Conservation (phyloP, 768 basidiomycete species). For the Pisolithus orientalis region DNA sequence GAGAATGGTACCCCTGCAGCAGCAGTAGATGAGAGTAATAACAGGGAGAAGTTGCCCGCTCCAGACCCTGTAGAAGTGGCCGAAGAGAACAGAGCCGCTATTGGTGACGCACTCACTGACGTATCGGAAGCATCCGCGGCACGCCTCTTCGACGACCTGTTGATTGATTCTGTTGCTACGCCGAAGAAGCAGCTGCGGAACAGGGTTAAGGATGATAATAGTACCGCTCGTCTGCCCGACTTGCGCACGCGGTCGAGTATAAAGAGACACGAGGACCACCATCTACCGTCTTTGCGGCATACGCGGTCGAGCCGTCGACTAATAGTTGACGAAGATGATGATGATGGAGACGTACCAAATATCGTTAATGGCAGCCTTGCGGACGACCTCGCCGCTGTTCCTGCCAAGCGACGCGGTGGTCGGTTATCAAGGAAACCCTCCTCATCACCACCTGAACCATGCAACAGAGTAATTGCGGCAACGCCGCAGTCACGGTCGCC, state of each 20-base stretch:
- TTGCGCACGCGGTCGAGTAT: constrained; percentile 10
- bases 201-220: constrained; percentile 9
- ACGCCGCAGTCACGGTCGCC: background rate
- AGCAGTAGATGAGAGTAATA: constrained; percentile 9
- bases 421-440: constrained; percentile 21
- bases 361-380: constrained; percentile 2
- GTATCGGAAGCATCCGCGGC: constrained; percentile 18
- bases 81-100: constrained; percentile 10
- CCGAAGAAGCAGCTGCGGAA: constrained; percentile 16
- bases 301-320: constrained; percentile 15
- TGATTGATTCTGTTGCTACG: constrained; percentile 9
- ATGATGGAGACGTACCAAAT: constrained; percentile 5
- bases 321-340: constrained; percentile 7
- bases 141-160: constrained; percentile 27
- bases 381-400: constrained; percentile 1
- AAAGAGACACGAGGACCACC: background rate
- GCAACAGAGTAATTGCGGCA: background rate
- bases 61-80: constrained; percentile 8
- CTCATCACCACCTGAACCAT: constrained; percentile 10
- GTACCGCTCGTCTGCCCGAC: constrained; percentile 6
- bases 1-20: constrained; percentile 19
- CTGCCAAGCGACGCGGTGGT: constrained; percentile 29
- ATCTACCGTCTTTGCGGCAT: background rate
- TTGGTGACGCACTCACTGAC: background rate
- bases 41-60: constrained; percentile 12